Evolutionary conservation across 2,329 filamentous ascomycete species (phyloP), one percentile per base, ranked within the genome.

Genomic region (Atkinsonella texensis): DNA sequence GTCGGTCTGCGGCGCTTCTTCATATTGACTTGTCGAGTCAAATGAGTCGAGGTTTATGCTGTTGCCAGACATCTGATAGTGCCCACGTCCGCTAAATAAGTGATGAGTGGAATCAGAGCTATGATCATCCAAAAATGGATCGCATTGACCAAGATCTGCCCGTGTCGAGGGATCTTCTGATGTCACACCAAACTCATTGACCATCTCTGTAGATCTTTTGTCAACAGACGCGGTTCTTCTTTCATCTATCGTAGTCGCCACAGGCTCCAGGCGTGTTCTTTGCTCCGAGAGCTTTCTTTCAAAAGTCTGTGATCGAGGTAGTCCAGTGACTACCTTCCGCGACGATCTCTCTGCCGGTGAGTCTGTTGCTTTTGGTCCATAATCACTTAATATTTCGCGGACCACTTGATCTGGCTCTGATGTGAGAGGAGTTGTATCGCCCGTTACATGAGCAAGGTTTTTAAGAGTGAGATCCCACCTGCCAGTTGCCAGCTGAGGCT

Each of bases 271-370:
- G 60, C 82, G 84, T 59, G 86, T 81, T 58, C 89, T 79, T 56
- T 80, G 77, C 68, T 95, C 90, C 31, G 88, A 91, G 63, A 86
- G 79, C 65, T 91, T 88, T 60, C 89, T 80, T 67, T 83, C 85
- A 68, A 94, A 89, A 0, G 88, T 94, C 59, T 84, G 80, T 4
- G 83, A 74, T 47, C 88, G 80, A 40, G 89, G 87, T 39, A 95
- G 70, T 15, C 85, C 84, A 17, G 89, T 85, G 15, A 90, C 81
- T n/a, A 89, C 87, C 61, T 76, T 81, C 58, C 80, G 68, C 32
- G 72, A 31, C 18, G 20, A 9, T 17, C 40, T 20, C 3, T 51
- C n/a, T 8, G 20, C 3, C n/a, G 23, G 18, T 18, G 49, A 41
- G 35, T 50, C 35, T 31, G 32, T 20, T 17, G 33, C n/a, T 28